Conservation (phyloP, 176 grass and related monocot genomes). For the Ensete ventricosum region DNA sequence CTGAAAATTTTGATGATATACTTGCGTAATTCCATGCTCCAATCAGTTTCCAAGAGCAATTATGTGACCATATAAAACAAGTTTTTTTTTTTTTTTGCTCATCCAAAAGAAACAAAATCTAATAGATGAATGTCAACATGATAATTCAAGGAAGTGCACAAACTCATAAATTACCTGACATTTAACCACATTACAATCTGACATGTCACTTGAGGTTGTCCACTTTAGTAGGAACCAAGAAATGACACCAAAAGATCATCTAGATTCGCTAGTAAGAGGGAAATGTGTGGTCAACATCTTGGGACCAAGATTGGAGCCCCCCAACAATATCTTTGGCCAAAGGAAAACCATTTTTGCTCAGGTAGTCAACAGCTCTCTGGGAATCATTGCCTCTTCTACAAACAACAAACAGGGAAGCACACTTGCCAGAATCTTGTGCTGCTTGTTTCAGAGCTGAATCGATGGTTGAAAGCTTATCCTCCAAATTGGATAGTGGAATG, state of each 20-base stretch:
- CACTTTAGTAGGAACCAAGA: neutral
- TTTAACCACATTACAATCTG: too few relatives aligned
- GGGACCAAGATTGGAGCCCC: constrained; percentile 65
- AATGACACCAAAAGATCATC: neutral
- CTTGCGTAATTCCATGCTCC: too few relatives aligned
- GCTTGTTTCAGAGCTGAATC: constrained; percentile 32
- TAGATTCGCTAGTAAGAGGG: constrained; percentile 34
- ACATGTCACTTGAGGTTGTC: too few relatives aligned
- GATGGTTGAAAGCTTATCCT: constrained; percentile 46
- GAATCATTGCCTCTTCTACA: constrained; percentile 88
- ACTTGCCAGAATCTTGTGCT: neutral
- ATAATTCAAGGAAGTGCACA: too few relatives aligned
- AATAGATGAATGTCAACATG: too few relatives aligned
- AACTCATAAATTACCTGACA: too few relatives aligned
- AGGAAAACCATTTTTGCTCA: constrained; percentile 50
- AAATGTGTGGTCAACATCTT: constrained; percentile 57
- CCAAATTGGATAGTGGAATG: constrained; percentile 49
- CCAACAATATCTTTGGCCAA: constrained; percentile 65
- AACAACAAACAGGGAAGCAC: constrained; percentile 46
- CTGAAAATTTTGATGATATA: too few relatives aligned
- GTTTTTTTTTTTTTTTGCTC: too few relatives aligned
- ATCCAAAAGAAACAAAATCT: too few relatives aligned
- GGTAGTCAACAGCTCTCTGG: constrained; percentile 53
- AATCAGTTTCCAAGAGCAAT: too few relatives aligned
- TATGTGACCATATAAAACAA: too few relatives aligned